Evolutionary conservation across 2,329 filamentous ascomycete genomes (phyloP), one percentile per base, ranked within the genome.

Genomic region (Penicillium sp.): DNA sequence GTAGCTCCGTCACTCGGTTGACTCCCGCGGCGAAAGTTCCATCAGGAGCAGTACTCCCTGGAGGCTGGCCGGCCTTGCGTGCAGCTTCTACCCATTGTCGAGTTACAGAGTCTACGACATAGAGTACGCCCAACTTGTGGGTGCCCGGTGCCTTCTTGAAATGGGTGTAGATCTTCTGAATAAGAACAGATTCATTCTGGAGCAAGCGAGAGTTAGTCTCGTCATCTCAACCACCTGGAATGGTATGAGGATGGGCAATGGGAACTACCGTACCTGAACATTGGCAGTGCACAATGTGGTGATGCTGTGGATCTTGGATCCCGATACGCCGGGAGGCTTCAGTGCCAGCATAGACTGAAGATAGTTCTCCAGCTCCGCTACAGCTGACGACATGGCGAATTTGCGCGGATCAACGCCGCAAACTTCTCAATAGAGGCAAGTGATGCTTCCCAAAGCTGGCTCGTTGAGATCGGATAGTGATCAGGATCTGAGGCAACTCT

Each of bases 81-180:
- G 93, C 91, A 71, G 89, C 86, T 69, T 97, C 91, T 75, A 95
- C 83, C 91, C 93, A 98, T 75, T 94, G 91, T 72, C 93, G 88
- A 69, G 90, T 91, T 80, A 98, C 90, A 76, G 91, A 95, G 79
- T 98, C 93, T 90, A 98, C 87, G 73, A 97, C 90, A 83, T 98
- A 98, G 73, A 98, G 84, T 64, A 96, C 90, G 72, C 93, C 93
- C 69, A 98, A 80, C 74, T 98, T 98, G 80, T 98, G 91, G 66
- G 89, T 94, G 65, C 82, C 82, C 45, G 88, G 87, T 55, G 90
- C 84, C 71, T 93, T 94, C 71, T 94, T 95, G 78, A 97, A 94
- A 63, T 96, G 90, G 53, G 90, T 94, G 72, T 87, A 95, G 62
- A 98, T 85, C 68, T 94, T 96, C 68, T 95, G 89, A 58, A 97